Base-by-base conservation (phyloP, 257 asterid genomes). In the Linaria vulgaris region DNA sequence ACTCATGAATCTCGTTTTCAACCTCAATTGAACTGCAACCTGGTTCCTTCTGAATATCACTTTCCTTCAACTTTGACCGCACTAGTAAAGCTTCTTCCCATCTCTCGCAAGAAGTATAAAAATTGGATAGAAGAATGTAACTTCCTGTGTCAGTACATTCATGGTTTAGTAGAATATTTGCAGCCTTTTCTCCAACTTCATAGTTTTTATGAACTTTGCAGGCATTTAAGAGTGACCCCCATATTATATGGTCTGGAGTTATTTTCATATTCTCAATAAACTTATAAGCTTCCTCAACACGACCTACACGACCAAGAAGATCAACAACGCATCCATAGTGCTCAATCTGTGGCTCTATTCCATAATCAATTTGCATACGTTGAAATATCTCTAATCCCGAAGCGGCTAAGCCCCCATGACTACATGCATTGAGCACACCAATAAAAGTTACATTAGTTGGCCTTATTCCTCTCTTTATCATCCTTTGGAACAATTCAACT, bases 301-400 rank as follows among this genome's bases (percentile, higher is more conserved):
- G 56, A 47, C 88, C 88, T 1, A 76, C 84, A 25, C 91, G 85
- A 22, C 91, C 82, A 45, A 81, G 71, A 63, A 81, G 84, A 77
- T 81, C 91, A 41, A 81, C 85, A 65, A 84, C 44, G 69, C 91
- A 81, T 34, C 88, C 88, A 2, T 75, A 79, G 69, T 84, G 88
- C 70, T 81, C 88, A 21, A 79, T 61, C 57, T 68, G 68, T 12
- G 79, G 83, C 70, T 77, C 78, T 10, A 79, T 47, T 23, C 66
- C 55, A 27, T 79, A 56, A 1, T 72, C 70, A 4, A 2, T 47
- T 55, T 62, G 55, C 91, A 84, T 79, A 31, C 76, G 61, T 11
- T 47, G 53, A 55, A 80, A 80, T 59, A 78, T 66, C 59, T 80
- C 66, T 21, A 69, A 52, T 48, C 85, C 86, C 22, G 48, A 7